phyloP scores from a whole-genome alignment of 2,329 filamentous ascomycete species.

The Cytospora piceae region DNA sequence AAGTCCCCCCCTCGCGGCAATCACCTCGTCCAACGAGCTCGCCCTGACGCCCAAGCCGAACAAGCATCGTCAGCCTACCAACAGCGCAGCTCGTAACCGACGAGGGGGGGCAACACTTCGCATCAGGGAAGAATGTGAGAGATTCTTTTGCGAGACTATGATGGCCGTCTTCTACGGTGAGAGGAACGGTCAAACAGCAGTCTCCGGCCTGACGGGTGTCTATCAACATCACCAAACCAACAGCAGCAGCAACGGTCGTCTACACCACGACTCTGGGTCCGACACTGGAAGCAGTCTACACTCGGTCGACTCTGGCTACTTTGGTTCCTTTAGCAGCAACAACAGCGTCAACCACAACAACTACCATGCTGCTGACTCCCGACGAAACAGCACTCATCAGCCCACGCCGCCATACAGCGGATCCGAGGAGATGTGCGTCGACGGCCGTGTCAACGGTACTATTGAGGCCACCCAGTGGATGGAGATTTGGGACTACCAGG shows the following conservation, averaged over 20 bases:
- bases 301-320: slow-evolving; percentile 31
- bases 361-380: slow-evolving; percentile 32
- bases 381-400: slow-evolving; percentile 29
- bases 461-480: slow-evolving; percentile 64
- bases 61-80: slow-evolving; percentile 43
- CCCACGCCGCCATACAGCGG: slow-evolving; percentile 55
- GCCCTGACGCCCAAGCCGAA: slow-evolving; percentile 63
- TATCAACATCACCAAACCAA: slow-evolving; percentile 39
- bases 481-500: slow-evolving; percentile 84
- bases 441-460: slow-evolving; percentile 36
- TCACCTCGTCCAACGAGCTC: slow-evolving; percentile 70
- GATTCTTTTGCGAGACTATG: slow-evolving; percentile 98
- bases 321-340: slow-evolving; percentile 33
- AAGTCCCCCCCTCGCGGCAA: slow-evolving; percentile 87
- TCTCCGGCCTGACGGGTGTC: slow-evolving; percentile 88
- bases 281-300: slow-evolving; percentile 18
- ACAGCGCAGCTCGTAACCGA: slow-evolving; percentile 52
- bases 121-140: slow-evolving; percentile 99
- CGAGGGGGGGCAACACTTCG: slow-evolving; percentile 92
- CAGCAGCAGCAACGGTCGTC: slow-evolving; percentile 11
- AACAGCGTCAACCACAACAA: slow-evolving; percentile 30
- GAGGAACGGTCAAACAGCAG: slow-evolving; percentile 75
- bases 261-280: slow-evolving; percentile 24
- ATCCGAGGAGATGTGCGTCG: slow-evolving; percentile 30
- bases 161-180: slow-evolving; percentile 94